phyloP scores from a whole-genome alignment of 106 monocot genomes.

The Acorus calamus region DNA sequence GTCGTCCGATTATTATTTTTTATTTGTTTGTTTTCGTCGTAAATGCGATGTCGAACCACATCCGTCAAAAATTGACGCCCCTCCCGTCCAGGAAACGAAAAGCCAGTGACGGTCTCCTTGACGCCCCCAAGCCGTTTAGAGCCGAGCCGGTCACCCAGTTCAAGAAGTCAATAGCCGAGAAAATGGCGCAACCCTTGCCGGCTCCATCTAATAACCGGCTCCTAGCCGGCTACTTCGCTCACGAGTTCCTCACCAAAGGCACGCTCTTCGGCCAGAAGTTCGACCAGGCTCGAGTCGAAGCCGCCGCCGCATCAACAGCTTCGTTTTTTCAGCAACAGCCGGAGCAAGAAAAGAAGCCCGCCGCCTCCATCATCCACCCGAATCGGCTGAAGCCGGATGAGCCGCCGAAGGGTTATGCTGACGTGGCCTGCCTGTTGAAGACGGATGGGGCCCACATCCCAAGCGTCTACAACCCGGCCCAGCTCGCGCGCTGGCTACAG shows the following conservation, averaged over 20 bases:
- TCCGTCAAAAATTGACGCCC: constrained; percentile 10
- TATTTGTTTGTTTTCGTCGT: too few relatives aligned
- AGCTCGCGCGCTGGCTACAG: constrained; percentile 31
- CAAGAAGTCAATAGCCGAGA: constrained; percentile 1
- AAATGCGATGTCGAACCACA: constrained; percentile 15
- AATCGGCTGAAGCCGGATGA: too few relatives aligned
- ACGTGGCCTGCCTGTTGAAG: constrained; percentile 21
- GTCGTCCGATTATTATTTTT: too few relatives aligned
- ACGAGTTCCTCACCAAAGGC: constrained; percentile 75
- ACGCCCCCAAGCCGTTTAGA: constrained; percentile 4
- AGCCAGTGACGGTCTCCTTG: constrained; percentile 24
- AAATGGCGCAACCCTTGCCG: not conserved
- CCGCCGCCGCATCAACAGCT: not conserved
- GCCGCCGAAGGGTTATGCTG: constrained; percentile 15
- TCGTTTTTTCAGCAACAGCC: too few relatives aligned
- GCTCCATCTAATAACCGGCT: constrained; percentile 26
- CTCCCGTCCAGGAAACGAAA: constrained; percentile 46
- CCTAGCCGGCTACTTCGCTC: constrained; percentile 78
- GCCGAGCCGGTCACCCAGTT: constrained; percentile 9
- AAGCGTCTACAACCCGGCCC: constrained; percentile 42
- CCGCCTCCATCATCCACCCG: too few relatives aligned
- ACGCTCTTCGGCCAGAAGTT: constrained; percentile 34
- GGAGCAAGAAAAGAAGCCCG: too few relatives aligned
- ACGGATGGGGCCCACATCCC: constrained; percentile 24
- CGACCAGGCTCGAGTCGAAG: constrained; percentile 10